phyloP scores from a whole-genome alignment of 352 stramenopile species.

The Globisporangium camurandrum region DNA sequence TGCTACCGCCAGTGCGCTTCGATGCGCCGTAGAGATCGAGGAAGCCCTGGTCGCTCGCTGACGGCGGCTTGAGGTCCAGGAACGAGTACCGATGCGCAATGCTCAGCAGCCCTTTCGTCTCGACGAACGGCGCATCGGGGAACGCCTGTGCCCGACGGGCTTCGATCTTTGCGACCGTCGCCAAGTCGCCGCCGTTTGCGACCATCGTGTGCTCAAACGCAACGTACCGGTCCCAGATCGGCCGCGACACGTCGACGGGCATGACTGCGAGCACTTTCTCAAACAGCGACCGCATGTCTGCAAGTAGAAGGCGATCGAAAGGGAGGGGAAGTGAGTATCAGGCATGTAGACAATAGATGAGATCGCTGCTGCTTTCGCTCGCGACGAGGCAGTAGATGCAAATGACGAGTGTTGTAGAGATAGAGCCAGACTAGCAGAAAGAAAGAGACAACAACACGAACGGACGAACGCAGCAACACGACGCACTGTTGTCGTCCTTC shows the following conservation, averaged over 20 bases:
- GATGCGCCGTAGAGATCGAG: slow-evolving; percentile 70
- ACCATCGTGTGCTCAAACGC: slow-evolving; percentile 86
- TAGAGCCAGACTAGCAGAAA: no score
- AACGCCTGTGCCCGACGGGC: slow-evolving; percentile 70
- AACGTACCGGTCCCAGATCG: slow-evolving; percentile 84
- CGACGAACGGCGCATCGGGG: slow-evolving; percentile 62
- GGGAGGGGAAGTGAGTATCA: no score
- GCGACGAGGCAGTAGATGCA: no score
- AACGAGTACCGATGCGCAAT: slow-evolving; percentile 80
- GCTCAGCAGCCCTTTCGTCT: slow-evolving; percentile 76
- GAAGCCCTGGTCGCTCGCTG: slow-evolving; percentile 62
- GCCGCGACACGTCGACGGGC: slow-evolving; percentile 65
- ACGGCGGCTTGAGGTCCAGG: slow-evolving; percentile 52
- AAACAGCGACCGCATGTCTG: slow-evolving; percentile 86
- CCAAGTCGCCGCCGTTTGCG: slow-evolving; percentile 73
- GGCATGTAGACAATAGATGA: no score
- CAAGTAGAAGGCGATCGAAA: slow-evolving; percentile 1
- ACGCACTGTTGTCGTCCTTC: slow-evolving; percentile 87
- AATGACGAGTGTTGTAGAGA: no score
- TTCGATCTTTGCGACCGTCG: slow-evolving; percentile 78
- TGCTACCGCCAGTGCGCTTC: slow-evolving; percentile 15
- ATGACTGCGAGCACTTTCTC: slow-evolving; percentile 86
- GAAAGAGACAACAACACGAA: background rate
- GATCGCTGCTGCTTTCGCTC: no score
- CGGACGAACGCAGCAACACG: background rate